Base-by-base conservation (phyloP, 768 basidiomycete genomes). In the Phlebiopsis flavidoalba region DNA sequence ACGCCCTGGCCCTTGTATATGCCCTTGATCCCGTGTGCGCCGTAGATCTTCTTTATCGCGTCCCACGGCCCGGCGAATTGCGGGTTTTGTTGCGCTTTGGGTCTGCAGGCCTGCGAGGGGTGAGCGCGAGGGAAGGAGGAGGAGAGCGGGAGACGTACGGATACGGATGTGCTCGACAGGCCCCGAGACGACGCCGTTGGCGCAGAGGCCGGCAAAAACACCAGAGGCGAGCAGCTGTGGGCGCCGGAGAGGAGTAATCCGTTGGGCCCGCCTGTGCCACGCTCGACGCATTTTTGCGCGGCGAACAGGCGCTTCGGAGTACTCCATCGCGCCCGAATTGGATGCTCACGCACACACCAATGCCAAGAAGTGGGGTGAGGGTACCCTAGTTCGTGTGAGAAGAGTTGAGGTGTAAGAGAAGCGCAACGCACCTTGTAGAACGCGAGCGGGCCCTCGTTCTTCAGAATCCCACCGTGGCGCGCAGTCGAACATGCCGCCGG, bases 161-260 rank as follows among this genome's bases (percentile, higher is more conserved):
- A 98, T 98, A 76, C 95, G 91, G 71, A 98, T 95, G 70, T 98
- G 95, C 73, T 98, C 95, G 17, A 98, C 95, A 6, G 95, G 96
- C 0, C 95, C 94, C 0, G 95, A 95, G 40, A 97, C 94, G 60
- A 96, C 79, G 31, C 93, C 89, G 69, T 98, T 98, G 10, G 92
- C 87, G n/a, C n/a, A n/a, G 26, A 97, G 73, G 26, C 96, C 96
- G 22, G 95, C 96, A 40, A 85, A 76, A 4, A 93, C 84, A 64
- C 96, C 96, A 17, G 93, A 81, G 1, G 77, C 67, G 64, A 91
- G 82, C 12, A 96, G 78, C 72, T 98, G 94, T 15, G 72, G 71
- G 26, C n/a, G n/a, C 77, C 76, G 45, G 77, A 79, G 12, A 95
- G 80, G 11, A 74, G 74, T 67, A 78, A 80, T 5, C 91, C 89